A percentile compares a stretch with the other conserved stretches of the same genome.
Conservation (phyloP, 306 rosid species). For the Arachis stenosperma region DNA sequence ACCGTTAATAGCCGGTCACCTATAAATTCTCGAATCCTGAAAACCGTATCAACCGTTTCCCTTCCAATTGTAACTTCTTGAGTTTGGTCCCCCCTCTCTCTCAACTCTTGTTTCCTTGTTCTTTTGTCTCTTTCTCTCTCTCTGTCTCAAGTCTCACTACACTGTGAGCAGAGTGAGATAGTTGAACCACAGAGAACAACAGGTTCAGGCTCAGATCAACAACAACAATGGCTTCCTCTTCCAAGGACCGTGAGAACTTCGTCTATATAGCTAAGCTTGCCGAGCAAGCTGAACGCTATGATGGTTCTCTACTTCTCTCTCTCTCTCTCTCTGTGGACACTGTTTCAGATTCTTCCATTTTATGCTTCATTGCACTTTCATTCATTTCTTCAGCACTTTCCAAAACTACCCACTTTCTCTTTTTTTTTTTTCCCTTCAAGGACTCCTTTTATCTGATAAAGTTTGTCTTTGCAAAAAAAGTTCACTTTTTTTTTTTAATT, state of each 20-base stretch:
- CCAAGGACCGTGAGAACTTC: constrained; percentile 40
- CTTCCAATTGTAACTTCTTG: neutral
- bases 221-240: constrained; percentile 41
- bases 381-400: neutral
- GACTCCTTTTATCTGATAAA: constrained; percentile 4
- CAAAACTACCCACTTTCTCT: constrained; percentile 12
- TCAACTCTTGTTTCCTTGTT: neutral
- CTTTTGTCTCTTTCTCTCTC: constrained; percentile 21
- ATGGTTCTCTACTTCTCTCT: constrained; percentile 39
- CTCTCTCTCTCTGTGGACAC: neutral
- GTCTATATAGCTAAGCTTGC: constrained; percentile 46
- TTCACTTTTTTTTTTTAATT: neutral
- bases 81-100: constrained; percentile 24
- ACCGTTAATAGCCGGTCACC: constrained; percentile 37
- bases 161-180: constrained; percentile 29
- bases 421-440: constrained; percentile 4
- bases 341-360: constrained; percentile 11
- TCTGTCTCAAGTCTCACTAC: neutral
- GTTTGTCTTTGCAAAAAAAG: constrained; percentile 26
- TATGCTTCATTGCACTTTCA: constrained; percentile 23
- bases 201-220: constrained; percentile 20
- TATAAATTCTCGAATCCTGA: constrained; percentile 10
- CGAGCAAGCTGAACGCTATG: constrained; percentile 52
- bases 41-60: constrained; percentile 10
- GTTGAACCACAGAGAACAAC: neutral